phyloP scores from a whole-genome alignment of 148 eudicot genomes.

The Rhododendron ferrugineum region DNA sequence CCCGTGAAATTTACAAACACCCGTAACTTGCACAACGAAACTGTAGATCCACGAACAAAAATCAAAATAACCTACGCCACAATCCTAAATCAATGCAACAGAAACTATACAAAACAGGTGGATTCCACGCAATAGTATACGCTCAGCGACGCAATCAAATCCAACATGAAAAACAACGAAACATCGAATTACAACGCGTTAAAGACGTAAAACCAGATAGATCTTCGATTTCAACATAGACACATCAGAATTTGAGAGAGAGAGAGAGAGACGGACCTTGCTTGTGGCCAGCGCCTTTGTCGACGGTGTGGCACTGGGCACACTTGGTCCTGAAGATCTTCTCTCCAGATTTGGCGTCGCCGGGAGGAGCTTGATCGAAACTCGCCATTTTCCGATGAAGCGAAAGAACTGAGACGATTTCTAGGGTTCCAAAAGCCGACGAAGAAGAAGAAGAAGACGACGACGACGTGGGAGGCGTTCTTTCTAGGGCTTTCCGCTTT shows the following conservation, averaged over 20 bases:
- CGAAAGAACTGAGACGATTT: not conserved
- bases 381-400: slow-evolving; percentile 26
- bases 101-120: not conserved
- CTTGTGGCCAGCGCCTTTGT: slow-evolving; percentile 53
- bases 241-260: not conserved
- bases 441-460: not conserved
- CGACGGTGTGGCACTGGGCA: slow-evolving; percentile 53
- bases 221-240: not conserved
- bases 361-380: slow-evolving; percentile 34
- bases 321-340: slow-evolving; percentile 52
- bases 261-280: slow-evolving; percentile 29
- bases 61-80: not conserved
- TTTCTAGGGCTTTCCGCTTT: not conserved
- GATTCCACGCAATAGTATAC: not conserved
- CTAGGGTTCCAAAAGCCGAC: not conserved
- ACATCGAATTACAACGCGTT: not conserved
- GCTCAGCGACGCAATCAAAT: not conserved
- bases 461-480: not conserved
- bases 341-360: slow-evolving; percentile 31
- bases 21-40: not conserved
- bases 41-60: not conserved
- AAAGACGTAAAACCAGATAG: not conserved
- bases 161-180: not conserved
- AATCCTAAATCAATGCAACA: not conserved
- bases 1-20: not conserved